Conservation (phyloP, 2,329 filamentous ascomycete species). For the Acephala macrosclerotiorum region DNA sequence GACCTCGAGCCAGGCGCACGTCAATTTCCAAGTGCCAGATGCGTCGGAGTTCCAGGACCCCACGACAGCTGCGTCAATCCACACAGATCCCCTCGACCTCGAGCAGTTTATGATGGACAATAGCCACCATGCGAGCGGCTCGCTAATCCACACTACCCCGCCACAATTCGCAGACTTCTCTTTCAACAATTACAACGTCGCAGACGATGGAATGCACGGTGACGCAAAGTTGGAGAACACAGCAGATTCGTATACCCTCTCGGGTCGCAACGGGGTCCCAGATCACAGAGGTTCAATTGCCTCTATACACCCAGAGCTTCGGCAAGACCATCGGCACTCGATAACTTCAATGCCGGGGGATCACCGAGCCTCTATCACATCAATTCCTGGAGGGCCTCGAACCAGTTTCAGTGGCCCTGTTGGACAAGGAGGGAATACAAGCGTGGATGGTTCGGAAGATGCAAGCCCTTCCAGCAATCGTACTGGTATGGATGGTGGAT, state of each 20-base stretch:
- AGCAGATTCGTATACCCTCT: conserved; percentile 37
- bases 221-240: conserved; percentile 39
- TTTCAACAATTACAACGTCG: conserved; percentile 56
- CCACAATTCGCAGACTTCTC: conserved; percentile 59
- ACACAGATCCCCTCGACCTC: conserved; percentile 37
- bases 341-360: conserved; percentile 34
- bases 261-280: conserved; percentile 27
- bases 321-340: conserved; percentile 30
- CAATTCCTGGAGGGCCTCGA: conserved; percentile 33
- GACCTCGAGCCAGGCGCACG: conserved; percentile 30
- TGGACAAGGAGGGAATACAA: conserved; percentile 34
- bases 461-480: conserved; percentile 43
- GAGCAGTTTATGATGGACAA: conserved; percentile 42
- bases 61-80: conserved; percentile 30
- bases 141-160: conserved; percentile 32
- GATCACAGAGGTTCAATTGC: conserved; percentile 36
- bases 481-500: conserved; percentile 36
- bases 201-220: conserved; percentile 49
- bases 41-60: conserved; percentile 29
- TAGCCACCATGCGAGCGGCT: conserved; percentile 27
- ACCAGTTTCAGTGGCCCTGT: conserved; percentile 35
- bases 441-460: conserved; percentile 43
- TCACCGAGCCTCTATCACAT: conserved; percentile 35
- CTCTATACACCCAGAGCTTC: conserved; percentile 28
- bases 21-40: conserved; percentile 32